Base-by-base conservation (phyloP, 2,329 filamentous ascomycete species). In the Epichloe amarillans region DNA sequence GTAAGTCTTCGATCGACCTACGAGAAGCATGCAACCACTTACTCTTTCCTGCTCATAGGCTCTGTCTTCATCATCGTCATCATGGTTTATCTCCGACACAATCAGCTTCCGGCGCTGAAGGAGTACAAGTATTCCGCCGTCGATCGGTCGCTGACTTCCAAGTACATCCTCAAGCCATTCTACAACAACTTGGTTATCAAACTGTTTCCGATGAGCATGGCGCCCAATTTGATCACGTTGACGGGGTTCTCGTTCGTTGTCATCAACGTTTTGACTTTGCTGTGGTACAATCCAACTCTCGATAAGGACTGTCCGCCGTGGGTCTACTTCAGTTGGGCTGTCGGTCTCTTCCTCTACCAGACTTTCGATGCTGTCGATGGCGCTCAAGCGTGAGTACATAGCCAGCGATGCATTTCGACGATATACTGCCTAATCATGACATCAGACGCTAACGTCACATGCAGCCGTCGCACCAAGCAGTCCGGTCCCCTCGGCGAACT, bases 311-410 rank as follows among this genome's bases (percentile, higher is more conserved):
- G 91, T 65, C 93, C 93, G 10, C 66, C 80, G 2, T 98, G 93
- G 93, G 91, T 98, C 15, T 98, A 98, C 73, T 86, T 84, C 58
- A 86, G 82, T 61, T 98, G 90, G 87, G 84, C 90, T 4, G 68
- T 86, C 35, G 93, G 93, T 2, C 71, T 98, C 57, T 96, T 97
- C 66, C 68, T 97, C 48, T 98, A 98, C 69, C 93, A 98, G 77
- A 97, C 91, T 1, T 96, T 98, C 69, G 93, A 98, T 69, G 93
- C 91, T 2, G 89, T 97, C 26, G 93, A 98, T 69, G 93, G 93
- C 49, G 79, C 85, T 33, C 93, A 98, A 67, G 93, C 93, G 82
- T 88, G 75, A 66, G 85, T 78, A 3, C 15, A 46, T n/a, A 33
- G 14, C 35, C 17, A n/a, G 3, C 55, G 36, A 44, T 45, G 23